Evolutionary conservation across 495 filamentous ascomycete genomes (phyloP), one percentile per base, ranked within the genome.

Genomic region (Letharia columbiana): DNA sequence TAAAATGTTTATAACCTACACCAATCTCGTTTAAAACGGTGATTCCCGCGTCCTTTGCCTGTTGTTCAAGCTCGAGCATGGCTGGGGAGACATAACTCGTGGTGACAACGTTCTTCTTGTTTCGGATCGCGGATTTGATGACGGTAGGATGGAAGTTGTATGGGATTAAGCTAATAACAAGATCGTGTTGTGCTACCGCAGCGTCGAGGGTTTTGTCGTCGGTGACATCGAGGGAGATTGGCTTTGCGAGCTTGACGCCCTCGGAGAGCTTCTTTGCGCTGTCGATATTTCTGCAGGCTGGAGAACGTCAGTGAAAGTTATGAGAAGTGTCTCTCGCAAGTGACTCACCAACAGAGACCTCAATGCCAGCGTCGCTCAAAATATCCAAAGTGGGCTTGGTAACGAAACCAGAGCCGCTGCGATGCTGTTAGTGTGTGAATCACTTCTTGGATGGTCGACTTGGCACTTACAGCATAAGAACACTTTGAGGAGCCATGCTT

Each of bases 1-100:
- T 28, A 5, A 3, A 28, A 40, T n/a, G 18, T 39, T 20, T 39
- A 20, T 63, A 37, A 67, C 52, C 60, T 44, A 65, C 52, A 63
- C 93, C 92, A 74, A 97, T 96, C 84, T 98, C 94, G 74, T 98
- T 97, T 89, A 98, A 89, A 66, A 98, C 92, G 0, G 91, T 96
- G 71, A 98, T 98, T 60, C 92, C 93, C 12, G 95, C 95, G 57
- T 88, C 87, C 82, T 96, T 96, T 74, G 83, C 86, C 68, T 87
- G 82, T 64, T 83, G 79, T 66, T 97, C 91, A 40, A 98, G 81
- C 79, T 91, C 94, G 76, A 86, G 71, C 92, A 98, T 97, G 39
- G 91, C 91, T 0, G 92, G 91, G 3, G 90, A 94, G 59, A 96
- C 88, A 71, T 98, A 97, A 65, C 85, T 89, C n/a, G 94, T 98